Evolutionary conservation across 2,329 filamentous ascomycete genomes (phyloP), one percentile per base, ranked within the genome.

Genomic region (Fusarium succisae): DNA sequence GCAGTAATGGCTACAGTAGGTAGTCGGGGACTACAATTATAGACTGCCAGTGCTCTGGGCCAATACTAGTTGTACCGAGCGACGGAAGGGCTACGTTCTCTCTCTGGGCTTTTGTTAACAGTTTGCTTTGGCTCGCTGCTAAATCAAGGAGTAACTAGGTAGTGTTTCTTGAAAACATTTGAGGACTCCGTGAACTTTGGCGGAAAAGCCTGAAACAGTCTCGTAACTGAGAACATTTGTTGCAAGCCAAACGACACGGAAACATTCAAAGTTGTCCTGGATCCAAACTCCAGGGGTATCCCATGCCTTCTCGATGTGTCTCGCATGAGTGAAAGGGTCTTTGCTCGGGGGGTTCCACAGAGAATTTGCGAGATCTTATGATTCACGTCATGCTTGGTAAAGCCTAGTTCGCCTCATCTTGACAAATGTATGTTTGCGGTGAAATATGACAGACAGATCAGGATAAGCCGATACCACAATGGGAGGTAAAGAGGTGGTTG

Each of bases 291-390:
- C 63, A 59, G 66, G 63, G 64, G 47, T 70, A 45, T 62, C 35
- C 66, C 73, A 69, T 74, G 59, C 61, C 45, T 35, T 55, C 41
- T 30, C n/a, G 51, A 37, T 63, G 62, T 76, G 75, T 73, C 66
- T 69, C 66, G 75, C 71, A 72, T 75, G 48, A 58, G 39, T 59
- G 39, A 57, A 41, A 65, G 67, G 66, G 63, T 48, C 41, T 43
- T 58, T 15, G 18, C 24, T 22, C 6, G 28, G 35, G 24, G 44
- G 45, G 47, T 55, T 48, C 63, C 56, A 56, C 50, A 8, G 38
- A 45, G 56, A 57, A 45, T 43, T 64, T 64, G 58, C 30, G 26
- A 17, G 41, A 54, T 63, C 50, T 62, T 24, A 35, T 44, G 24
- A 14, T 44, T 35, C 26, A 38, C 14, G 10, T 26, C 44, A 39